phyloP scores from a whole-genome alignment of 768 basidiomycete genomes.

The Psilocybe sp. region DNA sequence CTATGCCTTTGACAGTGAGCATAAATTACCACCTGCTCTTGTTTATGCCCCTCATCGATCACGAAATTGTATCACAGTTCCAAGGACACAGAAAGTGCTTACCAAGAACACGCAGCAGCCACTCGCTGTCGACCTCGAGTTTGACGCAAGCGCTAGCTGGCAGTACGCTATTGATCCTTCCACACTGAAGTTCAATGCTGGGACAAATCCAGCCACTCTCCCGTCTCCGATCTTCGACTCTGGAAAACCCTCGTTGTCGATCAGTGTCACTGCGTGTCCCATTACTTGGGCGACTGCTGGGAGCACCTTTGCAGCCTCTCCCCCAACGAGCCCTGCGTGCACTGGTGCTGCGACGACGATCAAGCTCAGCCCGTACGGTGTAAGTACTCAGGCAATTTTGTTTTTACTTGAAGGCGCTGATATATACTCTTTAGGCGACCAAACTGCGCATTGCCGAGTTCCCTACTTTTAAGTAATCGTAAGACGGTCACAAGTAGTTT shows the following conservation, averaged over 20 bases:
- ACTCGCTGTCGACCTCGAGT: constrained; percentile 47
- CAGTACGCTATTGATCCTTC: constrained; percentile 54
- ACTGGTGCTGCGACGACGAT: constrained; percentile 38
- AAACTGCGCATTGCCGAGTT: constrained; percentile 42
- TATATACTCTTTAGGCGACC: constrained; percentile 22
- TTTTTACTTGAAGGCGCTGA: not conserved
- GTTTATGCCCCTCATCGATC: not conserved
- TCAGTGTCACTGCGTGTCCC: constrained; percentile 48
- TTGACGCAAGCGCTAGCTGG: constrained; percentile 46
- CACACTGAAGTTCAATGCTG: constrained; percentile 35
- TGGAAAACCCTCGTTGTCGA: constrained; percentile 43
- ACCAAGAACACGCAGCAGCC: constrained; percentile 39
- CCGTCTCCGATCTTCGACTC: constrained; percentile 49
- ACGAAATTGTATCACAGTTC: constrained; percentile 17
- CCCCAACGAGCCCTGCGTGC: constrained; percentile 42
- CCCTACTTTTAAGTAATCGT: constrained; percentile 30
- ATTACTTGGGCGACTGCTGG: constrained; percentile 46
- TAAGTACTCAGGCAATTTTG: constrained; percentile 23
- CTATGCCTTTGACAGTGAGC: constrained; percentile 52
- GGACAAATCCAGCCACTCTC: constrained; percentile 29
- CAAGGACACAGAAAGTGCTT: constrained; percentile 36
- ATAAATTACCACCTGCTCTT: not conserved
- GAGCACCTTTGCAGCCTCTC: constrained; percentile 46
- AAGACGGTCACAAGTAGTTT: not conserved
- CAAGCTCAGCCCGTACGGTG: constrained; percentile 46